phyloP scores from a whole-genome alignment of 192 early-diverging fungal genomes.

The Umbelopsis sp. region DNA sequence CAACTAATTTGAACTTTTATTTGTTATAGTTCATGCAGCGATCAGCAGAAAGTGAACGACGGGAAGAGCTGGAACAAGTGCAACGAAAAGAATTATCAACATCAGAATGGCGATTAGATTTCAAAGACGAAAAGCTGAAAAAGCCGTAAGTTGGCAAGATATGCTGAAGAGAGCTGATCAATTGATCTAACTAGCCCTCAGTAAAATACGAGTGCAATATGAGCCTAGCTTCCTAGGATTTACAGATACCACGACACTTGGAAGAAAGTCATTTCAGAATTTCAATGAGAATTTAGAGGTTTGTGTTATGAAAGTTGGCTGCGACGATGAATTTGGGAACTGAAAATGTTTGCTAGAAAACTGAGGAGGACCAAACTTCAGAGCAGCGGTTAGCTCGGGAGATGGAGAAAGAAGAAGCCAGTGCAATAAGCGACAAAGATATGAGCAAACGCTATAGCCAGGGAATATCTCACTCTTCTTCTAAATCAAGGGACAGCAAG shows the following conservation, averaged over 20 bases:
- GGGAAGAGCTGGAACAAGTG: constrained; percentile 10
- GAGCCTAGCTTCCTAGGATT: constrained; percentile 11
- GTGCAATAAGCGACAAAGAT: constrained; percentile 10
- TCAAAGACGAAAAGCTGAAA: constrained; percentile 5
- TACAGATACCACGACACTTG: constrained; percentile 1
- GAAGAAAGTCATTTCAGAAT: constrained; percentile 3
- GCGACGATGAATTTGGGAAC: neutral
- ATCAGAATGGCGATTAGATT: constrained; percentile 18
- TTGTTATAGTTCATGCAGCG: constrained; percentile 16
- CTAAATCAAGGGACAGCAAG: neutral
- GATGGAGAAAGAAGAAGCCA: constrained; percentile 3
- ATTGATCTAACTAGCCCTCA: neutral
- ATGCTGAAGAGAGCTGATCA: too few species aligned
- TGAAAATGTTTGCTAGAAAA: neutral
- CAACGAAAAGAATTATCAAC: constrained; percentile 4
- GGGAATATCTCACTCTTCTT: neutral
- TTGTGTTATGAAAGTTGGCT: neutral
- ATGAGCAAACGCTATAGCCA: constrained; percentile 6
- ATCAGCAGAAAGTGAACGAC: constrained; percentile 19
- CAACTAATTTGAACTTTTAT: neutral
- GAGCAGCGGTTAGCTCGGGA: constrained; percentile 3
- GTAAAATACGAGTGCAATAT: constrained; percentile 23
- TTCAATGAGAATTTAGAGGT: constrained; percentile 4
- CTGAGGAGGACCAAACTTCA: neutral
- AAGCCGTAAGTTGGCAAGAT: neutral